Evolutionary conservation across 768 basidiomycete genomes (phyloP), one percentile per base, ranked within the genome.

Genomic region (Leccinum longicurvipes): DNA sequence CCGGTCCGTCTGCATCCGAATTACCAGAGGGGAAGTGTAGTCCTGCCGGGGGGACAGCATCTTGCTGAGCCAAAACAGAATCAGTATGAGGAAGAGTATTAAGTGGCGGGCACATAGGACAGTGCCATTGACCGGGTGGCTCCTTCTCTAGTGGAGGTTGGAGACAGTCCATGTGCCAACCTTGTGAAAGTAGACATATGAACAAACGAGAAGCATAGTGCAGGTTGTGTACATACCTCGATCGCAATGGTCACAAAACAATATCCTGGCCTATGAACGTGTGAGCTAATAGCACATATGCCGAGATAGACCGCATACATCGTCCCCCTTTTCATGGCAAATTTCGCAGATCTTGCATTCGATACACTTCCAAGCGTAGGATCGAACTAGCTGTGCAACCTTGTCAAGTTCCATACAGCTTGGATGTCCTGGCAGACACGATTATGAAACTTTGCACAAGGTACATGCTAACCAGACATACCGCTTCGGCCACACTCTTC

Each of bases 201-300:
- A 62, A 45, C 8, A 7, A 55, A 49, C 45, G 58, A 53, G 51
- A 24, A 23, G 31, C 47, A 21, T 24, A 31, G 47, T 31, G 54
- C 7, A 59, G 59, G 15, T 58, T 44, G 53, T 59, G 61, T 19
- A 56, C 29, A 39, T 69, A 85, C 90, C 93, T 80, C 93, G 79
- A 77, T 98, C 96, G 72, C 96, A 98, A 54, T 78, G 82, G 78
- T 98, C 96, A 70, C 96, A 98, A 63, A 98, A 89, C 51, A 98
- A 71, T 60, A 97, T 86, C 51, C 82, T 81, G 51, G 80, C 84
- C 91, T 95, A 66, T 52, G 27, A 27, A 47, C 31, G 50, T 12
- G 50, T 72, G 60, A 71, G 65, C 51, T n/a, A 56, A 29, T 28
- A 25, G 34, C 27, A 60, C 55, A 61, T 47, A 53, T 53, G 60